phyloP scores from a whole-genome alignment of 148 eudicot genomes.

The Rhododendron ovatum region DNA sequence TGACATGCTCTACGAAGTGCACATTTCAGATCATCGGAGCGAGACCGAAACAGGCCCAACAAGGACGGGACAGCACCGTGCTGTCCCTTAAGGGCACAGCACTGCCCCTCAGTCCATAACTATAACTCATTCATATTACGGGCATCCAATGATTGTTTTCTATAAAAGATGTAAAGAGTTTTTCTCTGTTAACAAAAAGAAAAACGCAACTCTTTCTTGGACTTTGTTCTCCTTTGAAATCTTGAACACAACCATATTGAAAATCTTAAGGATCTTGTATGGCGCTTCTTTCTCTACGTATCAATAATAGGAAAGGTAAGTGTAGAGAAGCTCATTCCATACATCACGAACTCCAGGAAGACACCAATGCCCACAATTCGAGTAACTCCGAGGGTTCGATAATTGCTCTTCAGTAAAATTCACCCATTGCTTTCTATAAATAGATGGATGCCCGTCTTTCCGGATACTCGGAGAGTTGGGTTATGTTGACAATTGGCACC shows the following conservation, averaged over 20 bases:
- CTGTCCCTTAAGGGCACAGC: too few relatives aligned
- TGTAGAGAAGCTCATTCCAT: conserved; percentile 64
- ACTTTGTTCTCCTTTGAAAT: neutral
- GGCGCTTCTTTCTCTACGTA: neutral
- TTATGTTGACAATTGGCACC: conserved; percentile 24
- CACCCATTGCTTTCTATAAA: conserved; percentile 26
- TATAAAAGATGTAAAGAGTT: too few relatives aligned
- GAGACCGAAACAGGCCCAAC: too few relatives aligned
- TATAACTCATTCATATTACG: too few relatives aligned
- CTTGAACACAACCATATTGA: neutral
- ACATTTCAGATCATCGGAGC: too few relatives aligned
- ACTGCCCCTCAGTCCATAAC: too few relatives aligned
- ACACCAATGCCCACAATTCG: conserved; percentile 66
- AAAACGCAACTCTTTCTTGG: too few relatives aligned
- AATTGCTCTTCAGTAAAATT: conserved; percentile 29
- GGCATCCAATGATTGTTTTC: too few relatives aligned
- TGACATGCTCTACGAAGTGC: too few relatives aligned
- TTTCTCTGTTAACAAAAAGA: too few relatives aligned
- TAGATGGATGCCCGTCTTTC: conserved; percentile 44
- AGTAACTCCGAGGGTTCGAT: conserved; percentile 30
- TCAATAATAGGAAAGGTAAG: conserved; percentile 25
- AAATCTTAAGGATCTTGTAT: neutral
- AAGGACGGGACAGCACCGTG: too few relatives aligned
- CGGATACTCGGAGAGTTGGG: conserved; percentile 29
- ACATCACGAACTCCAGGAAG: conserved; percentile 78